Evolutionary conservation across 208 protist genomes (phyloP).

Genomic region (Tritrichomonas musculus): DNA sequence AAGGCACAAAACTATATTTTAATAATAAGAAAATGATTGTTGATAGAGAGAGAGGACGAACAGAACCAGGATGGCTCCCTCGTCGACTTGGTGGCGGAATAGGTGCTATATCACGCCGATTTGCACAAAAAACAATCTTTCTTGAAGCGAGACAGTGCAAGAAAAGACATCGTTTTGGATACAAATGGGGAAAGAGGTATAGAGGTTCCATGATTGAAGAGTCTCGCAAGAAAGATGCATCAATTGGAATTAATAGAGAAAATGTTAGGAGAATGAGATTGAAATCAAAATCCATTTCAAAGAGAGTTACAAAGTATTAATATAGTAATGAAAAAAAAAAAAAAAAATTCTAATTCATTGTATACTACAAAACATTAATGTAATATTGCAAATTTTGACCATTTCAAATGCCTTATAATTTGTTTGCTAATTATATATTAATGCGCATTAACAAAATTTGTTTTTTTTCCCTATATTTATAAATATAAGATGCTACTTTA

Average conservation of each 20-base stretch:
- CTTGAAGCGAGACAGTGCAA: background rate
- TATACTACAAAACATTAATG: too few relatives aligned
- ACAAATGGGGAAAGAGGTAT: background rate
- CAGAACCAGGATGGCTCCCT: background rate
- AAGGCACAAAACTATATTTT: background rate
- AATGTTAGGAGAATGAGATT: too few relatives aligned
- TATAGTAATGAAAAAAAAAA: too few relatives aligned
- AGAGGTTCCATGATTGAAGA: background rate
- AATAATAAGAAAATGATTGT: background rate
- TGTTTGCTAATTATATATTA: too few relatives aligned
- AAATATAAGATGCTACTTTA: too few relatives aligned
- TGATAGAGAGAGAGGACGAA: background rate
- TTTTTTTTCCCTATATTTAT: too few relatives aligned
- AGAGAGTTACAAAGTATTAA: too few relatives aligned
- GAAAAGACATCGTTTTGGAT: background rate
- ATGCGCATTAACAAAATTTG: too few relatives aligned
- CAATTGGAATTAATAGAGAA: background rate
- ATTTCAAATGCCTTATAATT: too few relatives aligned
- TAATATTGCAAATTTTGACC: too few relatives aligned
- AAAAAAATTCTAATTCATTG: too few relatives aligned
- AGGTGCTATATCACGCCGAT: background rate
- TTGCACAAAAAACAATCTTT: background rate
- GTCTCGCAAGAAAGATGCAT: background rate
- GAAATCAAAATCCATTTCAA: too few relatives aligned
- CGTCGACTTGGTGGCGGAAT: background rate